Percentiles rank a stretch among this genome's conserved stretches.
Evolutionary conservation across 257 asterid species (phyloP).

Genomic region (Solanum chaucha): DNA sequence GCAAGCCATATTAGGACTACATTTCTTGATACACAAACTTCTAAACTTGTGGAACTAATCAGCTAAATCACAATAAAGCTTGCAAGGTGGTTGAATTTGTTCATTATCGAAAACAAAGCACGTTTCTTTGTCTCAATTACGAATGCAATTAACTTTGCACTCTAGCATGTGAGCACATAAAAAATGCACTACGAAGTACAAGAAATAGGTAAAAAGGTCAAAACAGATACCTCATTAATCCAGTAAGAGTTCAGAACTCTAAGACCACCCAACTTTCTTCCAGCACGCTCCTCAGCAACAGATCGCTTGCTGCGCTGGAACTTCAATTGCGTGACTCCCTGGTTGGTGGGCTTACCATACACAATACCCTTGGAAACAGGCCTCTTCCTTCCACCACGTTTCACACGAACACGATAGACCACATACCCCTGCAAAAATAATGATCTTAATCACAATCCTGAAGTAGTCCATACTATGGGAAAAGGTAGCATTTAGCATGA

Average conservation of each 20-base stretch:
- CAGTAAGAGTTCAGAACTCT: neutral
- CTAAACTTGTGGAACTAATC: neutral
- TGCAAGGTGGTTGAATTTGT: neutral
- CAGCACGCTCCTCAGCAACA: conserved; percentile 4
- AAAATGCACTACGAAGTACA: neutral
- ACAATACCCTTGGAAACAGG: conserved; percentile 1
- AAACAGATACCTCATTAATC: neutral
- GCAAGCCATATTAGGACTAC: neutral
- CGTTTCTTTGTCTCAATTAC: neutral
- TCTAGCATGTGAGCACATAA: neutral
- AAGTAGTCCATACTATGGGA: neutral
- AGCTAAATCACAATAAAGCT: neutral
- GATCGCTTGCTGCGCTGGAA: conserved; percentile 1
- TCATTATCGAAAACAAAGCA: neutral
- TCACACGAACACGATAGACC: neutral
- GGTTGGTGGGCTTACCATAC: conserved; percentile 1
- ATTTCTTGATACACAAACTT: neutral
- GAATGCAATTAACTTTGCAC: too few relatives aligned
- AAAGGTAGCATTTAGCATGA: neutral
- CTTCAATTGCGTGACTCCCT: neutral
- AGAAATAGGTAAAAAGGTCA: neutral
- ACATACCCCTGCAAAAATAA: neutral
- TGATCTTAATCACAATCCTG: neutral
- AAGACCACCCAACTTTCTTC: neutral
- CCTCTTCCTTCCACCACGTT: conserved; percentile 1